Percentiles rank a stretch among this genome's conserved stretches.
Conservation (phyloP, 2,329 filamentous ascomycete genomes). For the Lojkania enalia region DNA sequence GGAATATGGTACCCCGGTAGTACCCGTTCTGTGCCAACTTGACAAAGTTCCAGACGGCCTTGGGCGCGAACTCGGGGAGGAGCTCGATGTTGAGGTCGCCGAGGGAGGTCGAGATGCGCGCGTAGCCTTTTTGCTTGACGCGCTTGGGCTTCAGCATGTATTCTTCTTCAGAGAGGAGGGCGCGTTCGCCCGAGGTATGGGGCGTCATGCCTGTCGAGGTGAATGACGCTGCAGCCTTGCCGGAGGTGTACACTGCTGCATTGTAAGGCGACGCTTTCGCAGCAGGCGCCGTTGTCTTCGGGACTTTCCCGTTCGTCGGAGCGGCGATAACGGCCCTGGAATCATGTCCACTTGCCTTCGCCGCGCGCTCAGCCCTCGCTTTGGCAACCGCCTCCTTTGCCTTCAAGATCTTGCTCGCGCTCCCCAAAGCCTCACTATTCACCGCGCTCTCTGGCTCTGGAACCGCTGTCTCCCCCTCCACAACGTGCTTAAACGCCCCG, state of each 20-base stretch:
- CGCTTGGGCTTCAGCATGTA: conserved; percentile 92
- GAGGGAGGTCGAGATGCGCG: conserved; percentile 81
- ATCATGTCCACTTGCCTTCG: conserved; percentile 37
- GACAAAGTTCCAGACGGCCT: conserved; percentile 96
- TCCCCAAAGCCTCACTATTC: conserved; percentile 79
- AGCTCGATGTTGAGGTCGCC: conserved; percentile 88
- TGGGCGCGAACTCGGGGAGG: conserved; percentile 86
- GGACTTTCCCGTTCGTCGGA: conserved; percentile 22
- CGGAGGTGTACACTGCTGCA: conserved; percentile 87
- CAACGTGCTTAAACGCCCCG: conserved; percentile 84
- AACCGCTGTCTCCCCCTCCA: conserved; percentile 79
- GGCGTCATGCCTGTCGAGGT: conserved; percentile 93
- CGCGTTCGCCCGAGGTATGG: conserved; percentile 84
- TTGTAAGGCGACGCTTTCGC: conserved; percentile 67
- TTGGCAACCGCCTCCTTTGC: conserved; percentile 94
- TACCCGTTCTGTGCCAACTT: conserved; percentile 86
- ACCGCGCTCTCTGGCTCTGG: conserved; percentile 70
- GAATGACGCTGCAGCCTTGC: conserved; percentile 88
- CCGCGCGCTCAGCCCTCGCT: conserved; percentile 71
- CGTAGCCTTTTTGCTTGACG: conserved; percentile 89
- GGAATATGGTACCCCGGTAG: conserved; percentile 82
- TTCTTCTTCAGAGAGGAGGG: conserved; percentile 87
- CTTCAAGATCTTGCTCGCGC: conserved; percentile 78
- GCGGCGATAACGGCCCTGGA: conserved; percentile 25
- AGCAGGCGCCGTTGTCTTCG: conserved; percentile 7